phyloP scores from a whole-genome alignment of 352 stramenopile genomes.

The Albugo candida region DNA sequence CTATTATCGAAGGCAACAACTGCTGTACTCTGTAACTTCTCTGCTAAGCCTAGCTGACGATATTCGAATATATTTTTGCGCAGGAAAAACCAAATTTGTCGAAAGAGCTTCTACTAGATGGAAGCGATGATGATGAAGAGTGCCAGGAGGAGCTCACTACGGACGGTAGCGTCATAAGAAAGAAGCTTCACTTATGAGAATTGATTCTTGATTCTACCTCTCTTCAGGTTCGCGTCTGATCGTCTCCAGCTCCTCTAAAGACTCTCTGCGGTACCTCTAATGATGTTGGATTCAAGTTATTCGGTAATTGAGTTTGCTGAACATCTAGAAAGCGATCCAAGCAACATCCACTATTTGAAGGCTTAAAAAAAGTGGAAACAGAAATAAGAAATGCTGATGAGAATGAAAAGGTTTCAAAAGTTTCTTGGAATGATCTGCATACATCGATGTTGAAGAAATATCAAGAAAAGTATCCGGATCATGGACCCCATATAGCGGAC shows the following conservation, averaged over 20 bases:
- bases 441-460: conserved; percentile 45
- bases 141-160: conserved; percentile 50
- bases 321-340: conserved; percentile 2
- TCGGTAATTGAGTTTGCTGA: no score
- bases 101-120: conserved; percentile 24
- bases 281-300: no score
- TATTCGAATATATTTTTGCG: no score
- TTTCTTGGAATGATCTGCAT: conserved; percentile 73
- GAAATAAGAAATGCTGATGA: conserved; percentile 39
- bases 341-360: conserved; percentile 42
- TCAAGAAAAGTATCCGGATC: conserved; percentile 56
- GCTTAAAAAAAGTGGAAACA: conserved; percentile 49
- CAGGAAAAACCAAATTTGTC: conserved; percentile 22
- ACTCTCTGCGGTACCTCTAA: no score
- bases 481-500: conserved; percentile 23
- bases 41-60: no score
- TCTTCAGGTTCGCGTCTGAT: no score
- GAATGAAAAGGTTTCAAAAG: conserved; percentile 22
- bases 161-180: conserved; percentile 15
- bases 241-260: no score
- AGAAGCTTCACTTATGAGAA: no score
- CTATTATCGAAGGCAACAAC: no score
- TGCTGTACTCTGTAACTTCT: no score
- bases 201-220: no score
- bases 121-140: conserved; percentile 20